Base-by-base conservation (phyloP, 2,329 filamentous ascomycete species). In the Knufia petricola region DNA sequence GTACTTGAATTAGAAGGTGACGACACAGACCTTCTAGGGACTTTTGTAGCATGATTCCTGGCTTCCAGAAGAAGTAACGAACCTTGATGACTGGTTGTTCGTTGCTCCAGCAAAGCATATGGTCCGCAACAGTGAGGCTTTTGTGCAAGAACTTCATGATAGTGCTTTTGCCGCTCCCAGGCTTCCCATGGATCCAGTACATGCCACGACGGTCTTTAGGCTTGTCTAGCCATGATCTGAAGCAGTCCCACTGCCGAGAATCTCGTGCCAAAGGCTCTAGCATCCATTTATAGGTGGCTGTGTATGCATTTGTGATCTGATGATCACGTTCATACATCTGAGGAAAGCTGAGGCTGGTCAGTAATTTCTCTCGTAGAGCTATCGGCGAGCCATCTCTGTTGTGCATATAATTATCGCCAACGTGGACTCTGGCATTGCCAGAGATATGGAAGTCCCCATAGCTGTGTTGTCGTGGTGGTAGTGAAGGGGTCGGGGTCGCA, bases 171-270 rank as follows among this genome's bases (percentile, higher is more conserved):
- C 50, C 50, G n/a, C 37, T 46, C 12, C 46, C 50, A 26, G 50
- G 47, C 26, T 50, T 52, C 21, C 50, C 50, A 23, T 43, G 28
- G 21, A 49, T 41, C 47, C 41, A 52, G 23, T 52, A 52, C 13
- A 55, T 36, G 10, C 26, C 24, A n/a, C 38, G 15, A 10, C 50
- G 9, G 21, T n/a, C 6, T 4, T 9, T 9, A 15, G 13, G 13
- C 41, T 30, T n/a, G 41, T 45, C 4, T 6, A 41, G 38, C 38
- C 38, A 41, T 21, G 17, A 20, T 13, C 4, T 41, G 21, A 41
- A 41, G 17, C 38, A 41, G 12, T 41, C n/a, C 38, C 38, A 41
- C 21, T 41, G 21, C 15, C 8, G 15, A 4, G 8, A 8, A 6
- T 24, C 21, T 20, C 17, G 17, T 3, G 4, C 21, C 38, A 24